A percentile compares a stretch with the other conserved stretches of the same genome.
Evolutionary conservation across 2,329 filamentous ascomycete genomes (phyloP).

Genomic region (Didymella pinodella): DNA sequence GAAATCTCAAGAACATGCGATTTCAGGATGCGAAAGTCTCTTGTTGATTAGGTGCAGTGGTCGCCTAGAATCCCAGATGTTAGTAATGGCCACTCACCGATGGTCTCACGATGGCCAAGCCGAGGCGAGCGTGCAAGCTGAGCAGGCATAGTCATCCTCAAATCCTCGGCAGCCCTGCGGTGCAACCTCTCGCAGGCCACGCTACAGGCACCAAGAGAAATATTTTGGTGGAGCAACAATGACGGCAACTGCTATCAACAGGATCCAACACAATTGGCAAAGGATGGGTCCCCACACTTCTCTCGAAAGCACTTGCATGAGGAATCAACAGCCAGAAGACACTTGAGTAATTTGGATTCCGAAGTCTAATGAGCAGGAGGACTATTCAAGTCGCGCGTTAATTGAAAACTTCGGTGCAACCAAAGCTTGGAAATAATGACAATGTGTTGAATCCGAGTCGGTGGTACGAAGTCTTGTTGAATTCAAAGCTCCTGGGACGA

Average conservation of each 20-base stretch:
- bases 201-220: slow-evolving; percentile 9
- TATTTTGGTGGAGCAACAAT: slow-evolving; percentile 15
- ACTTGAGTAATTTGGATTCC: slow-evolving; percentile 7
- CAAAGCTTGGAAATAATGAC: background rate
- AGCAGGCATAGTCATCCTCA: slow-evolving; percentile 16
- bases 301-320: slow-evolving; percentile 11
- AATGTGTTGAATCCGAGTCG: background rate
- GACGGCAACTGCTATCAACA: slow-evolving; percentile 12
- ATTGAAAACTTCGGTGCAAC: slow-evolving; percentile 6
- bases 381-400: slow-evolving; percentile 2
- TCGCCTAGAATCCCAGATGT: slow-evolving; percentile 34
- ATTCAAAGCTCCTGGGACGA: slow-evolving; percentile 15
- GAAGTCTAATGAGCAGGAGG: background rate
- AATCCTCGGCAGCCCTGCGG: slow-evolving; percentile 20
- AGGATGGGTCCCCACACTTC: slow-evolving; percentile 7
- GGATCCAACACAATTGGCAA: slow-evolving; percentile 10
- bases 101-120: slow-evolving; percentile 18
- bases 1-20: slow-evolving; percentile 18
- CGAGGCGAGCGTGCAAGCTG: slow-evolving; percentile 20
- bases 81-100: slow-evolving; percentile 32
- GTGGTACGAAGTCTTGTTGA: slow-evolving; percentile 11
- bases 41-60: slow-evolving; percentile 28
- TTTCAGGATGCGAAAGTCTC: slow-evolving; percentile 19
- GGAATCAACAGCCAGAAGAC: slow-evolving; percentile 11
- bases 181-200: slow-evolving; percentile 13